Evolutionary conservation across 441 rosid species (phyloP), one percentile per base, ranked within the genome.

Genomic region (Adansonia gregorii): DNA sequence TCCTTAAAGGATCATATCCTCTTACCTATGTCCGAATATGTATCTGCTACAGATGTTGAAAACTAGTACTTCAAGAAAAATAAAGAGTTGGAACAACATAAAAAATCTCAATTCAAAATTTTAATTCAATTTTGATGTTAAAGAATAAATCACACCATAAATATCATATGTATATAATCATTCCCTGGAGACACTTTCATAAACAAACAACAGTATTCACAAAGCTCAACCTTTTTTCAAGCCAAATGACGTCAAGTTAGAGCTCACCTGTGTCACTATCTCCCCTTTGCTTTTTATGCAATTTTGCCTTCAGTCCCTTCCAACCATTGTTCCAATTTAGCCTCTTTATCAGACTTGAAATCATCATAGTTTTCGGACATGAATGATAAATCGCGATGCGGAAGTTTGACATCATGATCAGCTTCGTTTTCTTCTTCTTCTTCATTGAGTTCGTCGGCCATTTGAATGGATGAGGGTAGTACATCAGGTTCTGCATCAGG

Each of bases 271-370:
- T 67, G 41, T 78, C 78, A 64, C 60, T 83, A 45, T 63, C 76
- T 67, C 48, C 79, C 73, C 48, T 80, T 78, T 69, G 39, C 39
- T 35, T 61, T 52, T 46, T 80, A 45, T 80, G 86, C 8, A 17
- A 9, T 80, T 76, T 79, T 81, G 59, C 77, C 83, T 77, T 83
- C 86, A 67, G 82, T 73, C 71, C 79, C 91, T 80, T 86, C 90
- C 82, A 96, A 85, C 99, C 99, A 96, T 79, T 92, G 93, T 81
- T 92, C 88, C 55, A 96, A 86, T 81, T 92, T 89, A 64, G 94
- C 94, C 85, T 88, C 94, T 85, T 91, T 91, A 78, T 87, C 88
- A 19, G 93, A 94, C 87, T 86, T 96, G 75, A 94, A 96, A 77
- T 88, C 84, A 22, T 90, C 91, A 22, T 65, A 93, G 75, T 84